Conservation (phyloP, 371 early-diverging fungal genomes). For the Mycotypha africana region DNA sequence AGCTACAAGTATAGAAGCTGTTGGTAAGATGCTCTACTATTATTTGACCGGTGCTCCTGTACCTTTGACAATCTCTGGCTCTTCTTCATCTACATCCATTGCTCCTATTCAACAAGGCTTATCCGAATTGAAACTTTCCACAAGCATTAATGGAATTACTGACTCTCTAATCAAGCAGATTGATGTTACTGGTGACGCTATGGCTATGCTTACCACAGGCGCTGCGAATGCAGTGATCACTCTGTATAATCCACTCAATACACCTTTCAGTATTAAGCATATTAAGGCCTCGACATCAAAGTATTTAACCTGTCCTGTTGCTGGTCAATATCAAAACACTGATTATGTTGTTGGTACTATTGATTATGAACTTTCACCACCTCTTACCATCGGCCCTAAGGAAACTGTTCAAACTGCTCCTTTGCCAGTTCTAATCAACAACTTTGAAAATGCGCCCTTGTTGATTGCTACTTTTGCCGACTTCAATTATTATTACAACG, state of each 20-base stretch:
- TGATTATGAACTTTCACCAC: slow-evolving; percentile 10
- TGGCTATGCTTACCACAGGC: not conserved
- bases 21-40: slow-evolving; percentile 21
- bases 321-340: not conserved
- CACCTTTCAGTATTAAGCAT: slow-evolving; percentile 24
- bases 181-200: slow-evolving; percentile 5
- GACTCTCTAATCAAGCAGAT: slow-evolving; percentile 28
- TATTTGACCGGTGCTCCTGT: slow-evolving; percentile 38
- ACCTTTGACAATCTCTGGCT: slow-evolving; percentile 39
- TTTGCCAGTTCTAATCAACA: slow-evolving; percentile 5
- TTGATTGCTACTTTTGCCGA: slow-evolving; percentile 5
- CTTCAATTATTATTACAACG: slow-evolving; percentile 3
- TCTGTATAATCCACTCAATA: slow-evolving; percentile 43
- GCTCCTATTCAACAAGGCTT: slow-evolving; percentile 42
- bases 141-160: slow-evolving; percentile 41
- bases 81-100: slow-evolving; percentile 28
- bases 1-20: slow-evolving; percentile 15
- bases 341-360: slow-evolving; percentile 13
- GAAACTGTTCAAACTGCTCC: not conserved
- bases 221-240: slow-evolving; percentile 23
- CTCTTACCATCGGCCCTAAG: slow-evolving; percentile 13
- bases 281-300: slow-evolving; percentile 20
- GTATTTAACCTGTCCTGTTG: not conserved
- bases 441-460: not conserved
- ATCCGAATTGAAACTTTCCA: slow-evolving; percentile 28